Conservation (phyloP, 2,329 filamentous ascomycete species). For the Emergomyces orientalis region DNA sequence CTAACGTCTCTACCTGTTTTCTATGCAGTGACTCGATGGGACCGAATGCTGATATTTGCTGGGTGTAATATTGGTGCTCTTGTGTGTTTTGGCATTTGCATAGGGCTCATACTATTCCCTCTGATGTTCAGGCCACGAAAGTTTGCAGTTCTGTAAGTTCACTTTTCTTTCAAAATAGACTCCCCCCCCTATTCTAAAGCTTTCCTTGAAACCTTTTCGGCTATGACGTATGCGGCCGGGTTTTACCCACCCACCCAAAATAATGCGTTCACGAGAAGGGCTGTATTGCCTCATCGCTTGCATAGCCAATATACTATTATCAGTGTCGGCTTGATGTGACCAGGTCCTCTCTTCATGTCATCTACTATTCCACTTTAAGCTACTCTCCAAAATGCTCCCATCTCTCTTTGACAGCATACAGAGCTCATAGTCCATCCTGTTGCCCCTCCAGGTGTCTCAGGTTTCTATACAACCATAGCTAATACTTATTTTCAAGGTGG, state of each 20-base stretch:
- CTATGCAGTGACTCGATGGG: slow-evolving; percentile 84
- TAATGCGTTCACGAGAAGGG: not conserved
- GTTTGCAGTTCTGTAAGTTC: slow-evolving; percentile 91
- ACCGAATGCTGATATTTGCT: slow-evolving; percentile 83
- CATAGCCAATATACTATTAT: not conserved
- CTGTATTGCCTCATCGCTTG: not conserved
- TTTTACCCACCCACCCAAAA: not conserved
- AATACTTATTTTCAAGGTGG: slow-evolving; percentile 56
- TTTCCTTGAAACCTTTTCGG: slow-evolving; percentile 17
- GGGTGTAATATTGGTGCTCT: slow-evolving; percentile 83
- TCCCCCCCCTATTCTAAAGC: slow-evolving; percentile 15
- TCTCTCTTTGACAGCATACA: not conserved
- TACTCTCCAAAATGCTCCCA: not conserved
- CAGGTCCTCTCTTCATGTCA: not conserved
- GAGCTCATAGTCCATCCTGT: not conserved
- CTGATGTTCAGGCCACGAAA: slow-evolving; percentile 75
- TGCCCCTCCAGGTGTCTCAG: not conserved
- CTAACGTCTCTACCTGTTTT: slow-evolving; percentile 16
- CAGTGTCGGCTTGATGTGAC: not conserved
- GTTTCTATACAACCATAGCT: slow-evolving; percentile 9
- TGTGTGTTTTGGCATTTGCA: slow-evolving; percentile 78
- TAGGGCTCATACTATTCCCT: slow-evolving; percentile 79
- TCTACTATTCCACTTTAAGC: not conserved
- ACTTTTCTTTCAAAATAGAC: slow-evolving; percentile 12
- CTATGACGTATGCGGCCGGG: not conserved